Base-by-base conservation (phyloP, 2,329 filamentous ascomycete genomes). In the Penicillium rolfsii region DNA sequence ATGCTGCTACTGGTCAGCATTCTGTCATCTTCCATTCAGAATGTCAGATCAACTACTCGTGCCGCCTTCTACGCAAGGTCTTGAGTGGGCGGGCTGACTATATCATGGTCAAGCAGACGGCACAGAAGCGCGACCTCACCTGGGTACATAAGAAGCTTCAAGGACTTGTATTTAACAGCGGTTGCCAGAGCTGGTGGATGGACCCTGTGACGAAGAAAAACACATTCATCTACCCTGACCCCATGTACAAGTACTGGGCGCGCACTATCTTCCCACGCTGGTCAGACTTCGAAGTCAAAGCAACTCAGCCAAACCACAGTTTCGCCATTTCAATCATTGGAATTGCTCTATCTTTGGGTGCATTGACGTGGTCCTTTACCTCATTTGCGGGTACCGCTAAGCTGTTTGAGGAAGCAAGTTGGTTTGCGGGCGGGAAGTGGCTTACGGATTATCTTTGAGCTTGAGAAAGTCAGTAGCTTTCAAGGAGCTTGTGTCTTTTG, bases 11-110 rank as follows among this genome's bases (percentile, higher is more conserved):
- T 14, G 64, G 62, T 4, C 64, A 66, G 19, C 59, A 64, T 30
- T 64, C 64, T 46, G 64, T 62, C n/a, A 66, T 66, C 24, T 66
- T 65, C 45, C 63, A 65, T 26, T 65, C 63, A 2, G 61, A 65
- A 30, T 65, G 63, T 30, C 63, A 65, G 40, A 65, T 65, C 59
- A 65, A 65, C 53, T 65, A 61, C 24, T 56, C 61, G 9, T 65
- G 63, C 19, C 52, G 61, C 5, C 52, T 65, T 14, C 48, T 65
- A 33, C 63, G 63, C 2, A 40, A 40, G 2, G 63, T 62, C 8
- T 48, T 63, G 9, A 3, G 26, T 2, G 50, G 61, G 0, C 9
- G 16, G 8, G 57, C 63, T 6, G 57, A 63, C 16, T 58, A 49
- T 4, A 65, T 65, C 11, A 63, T 65, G 63, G 61, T 64, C 30